Evolutionary conservation across 306 rosid genomes (phyloP).

Genomic region (Lathyrus aphaca): DNA sequence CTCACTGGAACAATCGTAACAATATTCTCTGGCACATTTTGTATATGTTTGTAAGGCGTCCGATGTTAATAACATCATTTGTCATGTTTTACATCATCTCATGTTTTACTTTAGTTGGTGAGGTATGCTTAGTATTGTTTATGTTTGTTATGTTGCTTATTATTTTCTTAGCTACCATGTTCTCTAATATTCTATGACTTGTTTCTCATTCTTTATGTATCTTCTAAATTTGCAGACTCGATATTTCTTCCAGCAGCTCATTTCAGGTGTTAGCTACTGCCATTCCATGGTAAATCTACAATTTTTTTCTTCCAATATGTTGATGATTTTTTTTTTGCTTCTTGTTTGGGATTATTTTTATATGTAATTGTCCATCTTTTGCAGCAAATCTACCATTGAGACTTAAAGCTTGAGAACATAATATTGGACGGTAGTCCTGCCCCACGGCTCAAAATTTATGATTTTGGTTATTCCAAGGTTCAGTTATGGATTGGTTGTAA

Average conservation of each 20-base stretch:
- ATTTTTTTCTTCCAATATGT: conserved; percentile 9
- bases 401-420: conserved; percentile 83
- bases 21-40: too few species aligned
- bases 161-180: conserved; percentile 28
- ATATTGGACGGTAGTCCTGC: conserved; percentile 88
- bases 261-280: conserved; percentile 84
- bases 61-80: too few species aligned
- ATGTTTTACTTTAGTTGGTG: too few species aligned
- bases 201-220: conserved; percentile 29
- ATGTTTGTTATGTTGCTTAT: too few species aligned
- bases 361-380: conserved; percentile 29
- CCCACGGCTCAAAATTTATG: conserved; percentile 84
- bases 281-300: conserved; percentile 64
- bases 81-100: too few species aligned
- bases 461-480: conserved; percentile 93
- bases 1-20: too few species aligned
- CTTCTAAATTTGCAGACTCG: conserved; percentile 63
- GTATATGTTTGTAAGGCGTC: too few species aligned
- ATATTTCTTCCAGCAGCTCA: conserved; percentile 94
- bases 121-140: too few species aligned
- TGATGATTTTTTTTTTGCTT: conserved; percentile 15
- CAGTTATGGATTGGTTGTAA: conserved; percentile 29
- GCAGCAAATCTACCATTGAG: conserved; percentile 89
- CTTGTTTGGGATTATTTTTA: conserved; percentile 18
- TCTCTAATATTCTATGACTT: conserved; percentile 20